Base-by-base conservation (phyloP, 1,284 basidiomycete species). In the Ceratobasidium sp. region DNA sequence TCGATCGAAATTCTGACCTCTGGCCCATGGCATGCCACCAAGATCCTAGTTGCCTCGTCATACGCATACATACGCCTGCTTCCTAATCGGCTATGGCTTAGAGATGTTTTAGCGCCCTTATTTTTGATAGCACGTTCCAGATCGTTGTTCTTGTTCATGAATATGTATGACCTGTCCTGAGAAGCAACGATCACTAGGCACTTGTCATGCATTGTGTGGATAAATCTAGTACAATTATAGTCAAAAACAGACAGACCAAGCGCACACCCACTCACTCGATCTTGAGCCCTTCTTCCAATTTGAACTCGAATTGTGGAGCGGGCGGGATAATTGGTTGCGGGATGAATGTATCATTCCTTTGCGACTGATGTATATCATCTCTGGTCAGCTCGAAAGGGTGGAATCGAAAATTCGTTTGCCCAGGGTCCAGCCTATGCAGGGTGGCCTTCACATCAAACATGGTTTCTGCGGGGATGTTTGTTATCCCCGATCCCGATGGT, bases 331-430 rank as follows among this genome's bases (percentile, higher is more conserved):
- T 58, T 8, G 43, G 56, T 42, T 58, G 27, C 4, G 69, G 57
- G 10, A 54, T 38, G 22, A 56, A 35, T 31, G 15, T 10, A 6
- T 50, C 62, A 31, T 70, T 47, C 25, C 29, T 42, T 31, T 40
- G 49, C 22, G 53, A 35, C 42, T 40, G 35, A 7, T 49, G 42
- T n/a, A 12, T 67, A 31, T 70, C 69, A n/a, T 56, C n/a, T 38
- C 68, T 62, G 27, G 69, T 60, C 31, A 68, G 13, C 31, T 70
- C 62, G 5, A 70, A 34, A 6, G 69, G 34, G 52, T 64, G 57
- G 10, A 67, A 25, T 6, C 32, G 34, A 31, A n/a, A 45, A 22
- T 49, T 25, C 20, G 32, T 54, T 34, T 54, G 52, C n/a, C n/a
- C n/a, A 45, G 43, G 43, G 6, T 45, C 22, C 6, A 45, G 43